Evolutionary conservation across 164 flowering plant species (phyloP), one percentile per base, ranked within the genome.

Genomic region (Macadamia integrifolia): DNA sequence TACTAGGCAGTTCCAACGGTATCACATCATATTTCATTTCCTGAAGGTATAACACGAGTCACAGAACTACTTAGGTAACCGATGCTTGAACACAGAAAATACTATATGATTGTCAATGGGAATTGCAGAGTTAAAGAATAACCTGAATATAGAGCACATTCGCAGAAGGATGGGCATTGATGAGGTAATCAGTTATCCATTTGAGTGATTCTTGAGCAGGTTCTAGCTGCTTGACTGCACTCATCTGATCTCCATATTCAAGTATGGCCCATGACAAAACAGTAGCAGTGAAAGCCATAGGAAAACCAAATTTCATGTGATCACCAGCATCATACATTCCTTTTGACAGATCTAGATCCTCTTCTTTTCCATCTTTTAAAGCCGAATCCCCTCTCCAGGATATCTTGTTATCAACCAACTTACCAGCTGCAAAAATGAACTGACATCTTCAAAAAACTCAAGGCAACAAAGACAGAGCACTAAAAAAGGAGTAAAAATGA

Each of bases 241-340:
- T 69, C 96, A 95, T 92, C 76, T 89, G 97, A 80, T 90, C 99
- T 6, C 99, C 99, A 76, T 95, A 95, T 76, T 95, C 99, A 42
- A 95, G 92, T 32, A 95, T 92, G 6, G 92, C 66, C 99, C 99
- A 92, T 8, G 98, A 92, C 73, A 95, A 77, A 17, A 92, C 83
- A 0, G 98, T 89, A 40, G 96, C 97, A 53, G 99, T 91, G 75
- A 86, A 95, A 63, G 99, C 96, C 98, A 95, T 81, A 0, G 99
- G 97, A 58, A 92, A 85, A 42, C 87, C 88, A 80, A 91, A 95
- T 81, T 95, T 95, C 77, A 95, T 80, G 70, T 86, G 90, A 80
- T 92, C 98, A 18, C 99, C 99, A 46, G 97, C 99, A 83, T 95
- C 99, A 68, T 89, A 95, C 97, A 95, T 81, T 53, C 99, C 99